A percentile compares a stretch with the other conserved stretches of the same genome.
Conservation (phyloP, 2,329 filamentous ascomycete species). For the Monilinia vaccinii-corymbosi region DNA sequence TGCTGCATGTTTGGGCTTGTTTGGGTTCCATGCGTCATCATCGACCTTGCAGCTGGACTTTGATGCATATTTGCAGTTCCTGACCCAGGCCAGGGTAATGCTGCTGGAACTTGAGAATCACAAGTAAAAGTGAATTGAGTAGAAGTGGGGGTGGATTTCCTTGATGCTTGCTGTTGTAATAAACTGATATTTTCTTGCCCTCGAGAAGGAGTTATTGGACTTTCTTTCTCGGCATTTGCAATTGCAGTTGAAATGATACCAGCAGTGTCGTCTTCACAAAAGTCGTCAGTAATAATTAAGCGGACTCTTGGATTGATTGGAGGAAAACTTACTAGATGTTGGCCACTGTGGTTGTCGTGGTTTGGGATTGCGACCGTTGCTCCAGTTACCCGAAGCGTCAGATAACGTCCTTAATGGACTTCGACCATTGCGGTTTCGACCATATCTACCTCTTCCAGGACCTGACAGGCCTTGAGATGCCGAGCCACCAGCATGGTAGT, state of each 20-base stretch:
- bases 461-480: constrained; percentile 66
- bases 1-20: constrained; percentile 26
- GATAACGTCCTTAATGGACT: constrained; percentile 52
- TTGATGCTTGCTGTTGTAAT: constrained; percentile 57
- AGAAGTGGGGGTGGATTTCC: constrained; percentile 57
- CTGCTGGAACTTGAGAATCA: constrained; percentile 77
- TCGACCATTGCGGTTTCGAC: constrained; percentile 53
- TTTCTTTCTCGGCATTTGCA: constrained; percentile 66
- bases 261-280: constrained; percentile 40
- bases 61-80: constrained; percentile 19
- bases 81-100: constrained; percentile 62
- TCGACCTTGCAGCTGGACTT: constrained; percentile 21
- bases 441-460: constrained; percentile 74
- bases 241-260: constrained; percentile 94
- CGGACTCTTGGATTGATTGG: constrained; percentile 5
- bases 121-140: constrained; percentile 96
- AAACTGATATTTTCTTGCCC: constrained; percentile 74
- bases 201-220: constrained; percentile 45
- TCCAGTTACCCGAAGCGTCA: constrained; percentile 38
- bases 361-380: constrained; percentile 27
- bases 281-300: constrained; percentile 24
- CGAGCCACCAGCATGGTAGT: constrained; percentile 47
- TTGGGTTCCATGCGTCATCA: constrained; percentile 29
- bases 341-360: constrained; percentile 29
- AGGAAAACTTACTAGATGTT: constrained; percentile 22